A percentile compares a stretch with the other conserved stretches of the same genome.
phyloP scores from a whole-genome alignment of 2,329 filamentous ascomycete genomes.

The Pseudogymnoascus sp. region DNA sequence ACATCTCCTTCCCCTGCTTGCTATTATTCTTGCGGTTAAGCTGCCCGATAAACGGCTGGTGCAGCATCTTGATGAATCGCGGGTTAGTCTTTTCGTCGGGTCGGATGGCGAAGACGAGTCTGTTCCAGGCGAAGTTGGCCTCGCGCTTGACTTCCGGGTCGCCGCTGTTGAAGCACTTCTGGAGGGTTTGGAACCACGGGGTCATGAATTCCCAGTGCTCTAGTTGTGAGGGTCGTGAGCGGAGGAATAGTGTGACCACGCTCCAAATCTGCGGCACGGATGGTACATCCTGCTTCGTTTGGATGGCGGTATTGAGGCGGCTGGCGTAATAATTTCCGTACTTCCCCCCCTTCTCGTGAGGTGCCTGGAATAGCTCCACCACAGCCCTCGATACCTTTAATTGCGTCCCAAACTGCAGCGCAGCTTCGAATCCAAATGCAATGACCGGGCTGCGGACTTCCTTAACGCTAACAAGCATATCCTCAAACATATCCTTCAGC shows the following conservation, averaged over 20 bases:
- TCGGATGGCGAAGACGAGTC: conserved; percentile 66
- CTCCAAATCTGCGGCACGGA: conserved; percentile 86
- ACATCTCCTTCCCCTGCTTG: conserved; percentile 50
- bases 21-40: conserved; percentile 54
- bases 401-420: conserved; percentile 60
- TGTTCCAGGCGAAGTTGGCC: conserved; percentile 78
- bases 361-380: conserved; percentile 51
- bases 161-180: conserved; percentile 73
- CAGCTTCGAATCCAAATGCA: conserved; percentile 61
- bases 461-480: conserved; percentile 68
- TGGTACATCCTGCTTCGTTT: conserved; percentile 49
- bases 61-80: conserved; percentile 53
- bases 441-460: conserved; percentile 72
- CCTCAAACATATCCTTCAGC: conserved; percentile 73
- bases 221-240: conserved; percentile 48
- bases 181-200: conserved; percentile 69
- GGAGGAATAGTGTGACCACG: conserved; percentile 68
- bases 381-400: conserved; percentile 58
- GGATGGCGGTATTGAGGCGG: conserved; percentile 59
- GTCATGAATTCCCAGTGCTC: conserved; percentile 63
- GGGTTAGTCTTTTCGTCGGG: conserved; percentile 49
- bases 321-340: conserved; percentile 63
- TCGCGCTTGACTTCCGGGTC: conserved; percentile 63
- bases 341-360: conserved; percentile 41
- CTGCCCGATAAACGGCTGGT: conserved; percentile 59